Evolutionary conservation across 768 basidiomycete species (phyloP), one percentile per base, ranked within the genome.

Genomic region (Hypsizygus marmoreus): DNA sequence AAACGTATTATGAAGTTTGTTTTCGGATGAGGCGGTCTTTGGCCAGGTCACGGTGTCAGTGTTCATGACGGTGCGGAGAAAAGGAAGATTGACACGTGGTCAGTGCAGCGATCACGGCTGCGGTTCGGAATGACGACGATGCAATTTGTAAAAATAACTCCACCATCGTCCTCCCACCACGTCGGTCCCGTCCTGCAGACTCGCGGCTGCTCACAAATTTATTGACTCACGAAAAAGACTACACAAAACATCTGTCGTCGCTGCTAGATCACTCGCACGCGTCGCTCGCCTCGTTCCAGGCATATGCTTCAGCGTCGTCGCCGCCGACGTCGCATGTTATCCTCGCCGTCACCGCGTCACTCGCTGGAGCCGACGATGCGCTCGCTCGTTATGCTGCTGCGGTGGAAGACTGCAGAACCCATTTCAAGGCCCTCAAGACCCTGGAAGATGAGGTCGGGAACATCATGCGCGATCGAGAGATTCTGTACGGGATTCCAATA

Each of bases 381-480:
- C 67, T 91, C 4, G 70, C 75, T 22, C 65, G 71, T 19, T 91
- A 90, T 60, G 75, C 75, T 0, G 66, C 56, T 7, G 76, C 79
- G 0, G 69, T 91, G 2, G 85, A 91, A 28, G 62, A 73, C 13
- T 91, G 88, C 81, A 73, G 79, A 25, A 79, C 79, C 23, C 72
- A 78, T 45, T 72, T 91, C 50, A 72, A 70, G 49, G 64, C 63
- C 2, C 66, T 93, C 51, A 87, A 83, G 59, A 69, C 68, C 8
- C 69, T 86, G 43, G 88, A 92, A 64, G 85, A 89, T 34, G 88
- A 88, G 45, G 79, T 91, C 4, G 73, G 71, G 3, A 82, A 80
- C 52, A 71, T 91, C 41, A 67, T 88, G 49, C 69, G 86, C 4
- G 90, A 92, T 64, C 70, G 87, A 34, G 89, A 92, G 56, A 92